Evolutionary conservation across 495 filamentous ascomycete genomes (phyloP).

Genomic region (Xylaria palmicola): DNA sequence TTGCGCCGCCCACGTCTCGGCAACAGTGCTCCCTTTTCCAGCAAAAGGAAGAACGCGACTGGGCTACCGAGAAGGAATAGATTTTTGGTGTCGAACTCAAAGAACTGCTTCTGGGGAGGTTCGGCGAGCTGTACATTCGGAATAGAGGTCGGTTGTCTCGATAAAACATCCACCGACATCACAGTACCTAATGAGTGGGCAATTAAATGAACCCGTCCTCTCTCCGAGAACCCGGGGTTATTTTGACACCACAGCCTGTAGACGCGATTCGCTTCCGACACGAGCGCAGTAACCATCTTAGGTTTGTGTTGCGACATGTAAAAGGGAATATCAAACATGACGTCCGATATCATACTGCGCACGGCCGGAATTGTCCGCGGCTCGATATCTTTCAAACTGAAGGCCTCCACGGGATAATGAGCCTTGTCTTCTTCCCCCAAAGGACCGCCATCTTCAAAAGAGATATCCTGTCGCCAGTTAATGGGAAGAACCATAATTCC

Average conservation of each 20-base stretch:
- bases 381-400: slow-evolving; percentile 84
- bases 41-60: slow-evolving; percentile 85
- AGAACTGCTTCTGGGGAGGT: slow-evolving; percentile 55
- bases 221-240: slow-evolving; percentile 78
- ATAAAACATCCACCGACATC: slow-evolving; percentile 90
- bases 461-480: slow-evolving; percentile 88
- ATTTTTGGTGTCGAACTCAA: slow-evolving; percentile 88
- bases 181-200: slow-evolving; percentile 92
- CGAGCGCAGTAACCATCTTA: slow-evolving; percentile 88
- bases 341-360: slow-evolving; percentile 86
- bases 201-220: slow-evolving; percentile 84
- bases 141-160: slow-evolving; percentile 70
- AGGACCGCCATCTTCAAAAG: slow-evolving; percentile 72
- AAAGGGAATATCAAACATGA: slow-evolving; percentile 96
- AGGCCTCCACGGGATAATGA: slow-evolving; percentile 60
- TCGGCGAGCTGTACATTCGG: slow-evolving; percentile 54
- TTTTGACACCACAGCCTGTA: slow-evolving; percentile 91
- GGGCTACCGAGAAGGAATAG: slow-evolving; percentile 93
- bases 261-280: slow-evolving; percentile 89
- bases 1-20: slow-evolving; percentile 77
- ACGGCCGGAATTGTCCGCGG: slow-evolving; percentile 86
- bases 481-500: slow-evolving; percentile 58
- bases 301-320: slow-evolving; percentile 94
- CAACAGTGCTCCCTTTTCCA: slow-evolving; percentile 78
- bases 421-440: slow-evolving; percentile 47